These are phyloP conservation scores for Rubus parviflorus DNA, from an alignment of 306 rosid species.

Conservation along the genomic window DNA sequence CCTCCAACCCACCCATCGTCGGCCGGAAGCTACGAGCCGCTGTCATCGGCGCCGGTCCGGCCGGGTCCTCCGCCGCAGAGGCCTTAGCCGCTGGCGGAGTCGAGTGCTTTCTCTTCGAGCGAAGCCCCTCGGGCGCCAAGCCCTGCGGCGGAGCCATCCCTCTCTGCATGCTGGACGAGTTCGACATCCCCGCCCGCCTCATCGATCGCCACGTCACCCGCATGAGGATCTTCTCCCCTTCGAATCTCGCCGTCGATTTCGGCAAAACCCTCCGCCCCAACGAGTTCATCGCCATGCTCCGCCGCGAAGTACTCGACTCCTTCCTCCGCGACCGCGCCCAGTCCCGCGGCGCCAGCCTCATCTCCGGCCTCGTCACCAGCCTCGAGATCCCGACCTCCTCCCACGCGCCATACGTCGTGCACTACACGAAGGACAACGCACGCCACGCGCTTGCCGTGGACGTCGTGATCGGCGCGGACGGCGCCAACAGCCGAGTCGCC, in stretches of 20 bases:
- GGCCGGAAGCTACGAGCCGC: slow-evolving; percentile 88
- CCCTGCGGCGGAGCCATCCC: slow-evolving; percentile 99
- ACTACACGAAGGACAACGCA: slow-evolving; percentile 47
- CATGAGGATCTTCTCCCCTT: slow-evolving; percentile 82
- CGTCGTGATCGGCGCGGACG: slow-evolving; percentile 85
- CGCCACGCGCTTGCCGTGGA: slow-evolving; percentile 57
- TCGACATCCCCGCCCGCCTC: slow-evolving; percentile 69
- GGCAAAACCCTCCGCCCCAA: slow-evolving; percentile 66
- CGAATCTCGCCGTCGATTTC: slow-evolving; percentile 84
- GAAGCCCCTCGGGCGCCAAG: slow-evolving; percentile 63
- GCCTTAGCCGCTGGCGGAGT: slow-evolving; percentile 77
- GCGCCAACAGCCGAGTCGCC: slow-evolving; percentile 84
- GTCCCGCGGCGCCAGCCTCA: slow-evolving; percentile 56
- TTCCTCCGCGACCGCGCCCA: slow-evolving; percentile 77
- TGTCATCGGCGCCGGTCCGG: slow-evolving; percentile 87
- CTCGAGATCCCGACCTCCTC: slow-evolving; percentile 52
- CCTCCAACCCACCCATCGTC: slow-evolving; percentile 45
- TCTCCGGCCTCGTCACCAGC: slow-evolving; percentile 62
- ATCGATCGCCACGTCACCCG: slow-evolving; percentile 77
- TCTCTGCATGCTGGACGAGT: slow-evolving; percentile 86
- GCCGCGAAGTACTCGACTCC: slow-evolving; percentile 87
- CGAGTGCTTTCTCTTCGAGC: slow-evolving; percentile 77
- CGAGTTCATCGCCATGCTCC: slow-evolving; percentile 92
- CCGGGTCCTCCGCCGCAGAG: slow-evolving; percentile 91
- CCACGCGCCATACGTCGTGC: slow-evolving; percentile 50